These are phyloP conservation scores for Phytophthora citrophthora DNA, from an alignment of 352 stramenopile species.

Conservation along the genomic window DNA sequence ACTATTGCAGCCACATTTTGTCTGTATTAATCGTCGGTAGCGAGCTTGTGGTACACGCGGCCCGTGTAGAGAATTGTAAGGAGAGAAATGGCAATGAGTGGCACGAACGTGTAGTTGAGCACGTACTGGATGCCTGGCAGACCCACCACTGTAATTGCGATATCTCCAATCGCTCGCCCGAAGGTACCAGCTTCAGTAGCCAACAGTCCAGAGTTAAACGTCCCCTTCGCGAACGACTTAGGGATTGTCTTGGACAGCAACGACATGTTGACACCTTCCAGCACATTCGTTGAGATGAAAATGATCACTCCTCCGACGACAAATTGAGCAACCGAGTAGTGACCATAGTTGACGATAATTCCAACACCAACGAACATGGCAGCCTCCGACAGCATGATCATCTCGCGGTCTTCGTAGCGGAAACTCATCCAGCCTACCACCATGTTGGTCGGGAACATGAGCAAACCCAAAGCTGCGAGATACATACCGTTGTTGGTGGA, in stretches of 20 bases:
- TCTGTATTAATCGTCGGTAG: conserved; percentile 52
- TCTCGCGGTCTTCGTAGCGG: conserved; percentile 91
- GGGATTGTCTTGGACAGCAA: conserved; percentile 94
- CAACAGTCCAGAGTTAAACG: conserved; percentile 95
- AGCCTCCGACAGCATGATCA: conserved; percentile 88
- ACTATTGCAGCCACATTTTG: not conserved
- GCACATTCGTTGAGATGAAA: conserved; percentile 93
- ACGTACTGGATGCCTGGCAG: conserved; percentile 84
- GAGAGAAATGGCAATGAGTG: conserved; percentile 60
- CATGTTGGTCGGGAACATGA: conserved; percentile 94
- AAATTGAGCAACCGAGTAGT: conserved; percentile 90
- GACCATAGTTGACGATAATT: conserved; percentile 85
- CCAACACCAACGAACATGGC: conserved; percentile 91
- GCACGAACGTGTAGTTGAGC: conserved; percentile 85
- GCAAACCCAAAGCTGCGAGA: conserved; percentile 84
- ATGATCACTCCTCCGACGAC: conserved; percentile 89
- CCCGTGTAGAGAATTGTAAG: conserved; percentile 75
- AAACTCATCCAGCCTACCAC: conserved; percentile 90
- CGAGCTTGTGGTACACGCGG: conserved; percentile 74
- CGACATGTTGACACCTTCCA: conserved; percentile 94
- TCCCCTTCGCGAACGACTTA: conserved; percentile 91
- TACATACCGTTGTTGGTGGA: conserved; percentile 87
- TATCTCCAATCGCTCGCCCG: conserved; percentile 86
- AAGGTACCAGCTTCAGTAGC: conserved; percentile 93
- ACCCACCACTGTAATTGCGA: conserved; percentile 85